phyloP scores from a whole-genome alignment of 2,329 filamentous ascomycete genomes.

The Neofusicoccum sp. region DNA sequence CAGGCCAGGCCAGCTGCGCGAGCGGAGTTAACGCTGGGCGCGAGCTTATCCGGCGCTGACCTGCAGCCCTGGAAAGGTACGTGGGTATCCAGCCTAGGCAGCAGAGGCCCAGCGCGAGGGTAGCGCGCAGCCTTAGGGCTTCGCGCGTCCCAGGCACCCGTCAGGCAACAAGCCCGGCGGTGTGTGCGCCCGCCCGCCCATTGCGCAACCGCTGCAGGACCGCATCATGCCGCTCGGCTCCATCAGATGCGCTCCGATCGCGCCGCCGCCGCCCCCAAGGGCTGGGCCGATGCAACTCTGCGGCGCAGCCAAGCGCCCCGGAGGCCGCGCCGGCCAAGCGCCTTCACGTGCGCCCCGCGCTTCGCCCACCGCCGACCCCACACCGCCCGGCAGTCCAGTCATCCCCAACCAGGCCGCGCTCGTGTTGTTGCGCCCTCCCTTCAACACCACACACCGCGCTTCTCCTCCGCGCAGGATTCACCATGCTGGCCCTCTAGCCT shows the following conservation, averaged over 20 bases:
- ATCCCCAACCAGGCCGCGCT: not conserved
- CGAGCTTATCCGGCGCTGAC: not conserved
- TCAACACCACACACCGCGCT: not conserved
- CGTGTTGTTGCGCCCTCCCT: not conserved
- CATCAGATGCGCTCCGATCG: not conserved
- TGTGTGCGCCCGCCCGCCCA: not conserved
- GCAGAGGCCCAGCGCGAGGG: not conserved
- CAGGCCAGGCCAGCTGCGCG: not conserved
- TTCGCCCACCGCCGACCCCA: not conserved
- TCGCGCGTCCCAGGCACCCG: not conserved
- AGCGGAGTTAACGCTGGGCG: not conserved
- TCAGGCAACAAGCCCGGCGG: slow-evolving; percentile 5
- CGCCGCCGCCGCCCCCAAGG: not conserved
- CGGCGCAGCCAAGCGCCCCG: not conserved
- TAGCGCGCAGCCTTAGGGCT: not conserved
- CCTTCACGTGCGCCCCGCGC: too few species aligned
- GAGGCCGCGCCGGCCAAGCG: too few species aligned
- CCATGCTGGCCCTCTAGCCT: slow-evolving; percentile 7
- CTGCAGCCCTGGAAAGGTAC: slow-evolving; percentile 10
- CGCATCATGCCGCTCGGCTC: not conserved
- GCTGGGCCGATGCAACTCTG: slow-evolving; percentile 7
- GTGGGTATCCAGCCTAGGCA: slow-evolving; percentile 11
- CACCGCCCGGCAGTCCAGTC: not conserved
- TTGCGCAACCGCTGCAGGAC: not conserved
- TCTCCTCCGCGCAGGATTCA: not conserved